Conservation (phyloP, 345 rosid species). For the Pelargonium nanum region DNA sequence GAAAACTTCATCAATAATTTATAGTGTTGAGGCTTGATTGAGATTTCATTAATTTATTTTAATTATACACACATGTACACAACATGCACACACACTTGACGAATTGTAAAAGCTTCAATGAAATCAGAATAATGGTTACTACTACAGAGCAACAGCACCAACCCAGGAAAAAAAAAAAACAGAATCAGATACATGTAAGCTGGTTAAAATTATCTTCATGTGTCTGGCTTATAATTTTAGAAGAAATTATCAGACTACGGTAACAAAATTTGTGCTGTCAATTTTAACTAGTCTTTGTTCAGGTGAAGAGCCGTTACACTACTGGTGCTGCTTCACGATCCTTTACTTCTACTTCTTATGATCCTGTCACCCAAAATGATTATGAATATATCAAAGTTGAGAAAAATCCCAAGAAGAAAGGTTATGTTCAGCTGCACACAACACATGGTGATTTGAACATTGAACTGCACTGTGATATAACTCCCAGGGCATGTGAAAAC, state of each 20-base stretch:
- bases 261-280: not conserved
- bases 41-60: not conserved
- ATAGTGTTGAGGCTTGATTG: not conserved
- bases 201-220: not conserved
- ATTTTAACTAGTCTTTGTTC: conserved; percentile 14
- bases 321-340: conserved; percentile 96
- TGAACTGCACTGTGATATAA: conserved; percentile 83
- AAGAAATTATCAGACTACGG: not conserved
- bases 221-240: not conserved
- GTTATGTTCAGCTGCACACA: conserved; percentile 80
- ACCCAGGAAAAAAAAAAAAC: too few relatives aligned
- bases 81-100: too few relatives aligned
- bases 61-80: too few relatives aligned
- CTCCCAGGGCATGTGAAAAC: conserved; percentile 90
- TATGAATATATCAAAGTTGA: conserved; percentile 77
- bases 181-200: not conserved
- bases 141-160: not conserved
- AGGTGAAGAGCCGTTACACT: conserved; percentile 84
- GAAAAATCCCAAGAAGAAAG: conserved; percentile 92
- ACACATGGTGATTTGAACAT: conserved; percentile 89
- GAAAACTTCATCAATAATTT: too few relatives aligned
- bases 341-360: conserved; percentile 81
- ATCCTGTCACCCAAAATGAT: conserved; percentile 80
- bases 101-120: not conserved
- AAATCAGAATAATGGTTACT: not conserved